phyloP scores from a whole-genome alignment of 225 moss, liverwort and hornwort genomes.

The Neckera pumila region DNA sequence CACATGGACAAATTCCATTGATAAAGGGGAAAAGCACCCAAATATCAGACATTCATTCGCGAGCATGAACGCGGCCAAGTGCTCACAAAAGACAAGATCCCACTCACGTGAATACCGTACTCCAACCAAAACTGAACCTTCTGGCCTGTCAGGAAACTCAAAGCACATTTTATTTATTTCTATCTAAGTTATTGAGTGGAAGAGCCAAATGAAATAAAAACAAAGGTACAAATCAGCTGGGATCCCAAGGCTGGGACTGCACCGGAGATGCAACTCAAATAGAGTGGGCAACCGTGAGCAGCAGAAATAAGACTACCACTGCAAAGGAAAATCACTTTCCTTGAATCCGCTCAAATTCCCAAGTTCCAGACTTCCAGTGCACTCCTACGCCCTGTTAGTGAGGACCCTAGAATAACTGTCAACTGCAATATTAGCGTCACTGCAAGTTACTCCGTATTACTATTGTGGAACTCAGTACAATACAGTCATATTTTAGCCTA shows the following conservation, averaged over 20 bases:
- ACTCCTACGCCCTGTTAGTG: not conserved
- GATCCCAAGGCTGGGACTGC: not conserved
- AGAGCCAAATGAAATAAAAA: not conserved
- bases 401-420: not conserved
- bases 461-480: too few relatives aligned
- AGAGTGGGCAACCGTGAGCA: too few relatives aligned
- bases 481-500: not conserved
- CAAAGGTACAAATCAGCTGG: not conserved
- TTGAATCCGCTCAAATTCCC: not conserved
- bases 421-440: not conserved
- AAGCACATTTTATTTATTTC: too few relatives aligned
- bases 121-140: not conserved
- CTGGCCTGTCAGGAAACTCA: not conserved
- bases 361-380: not conserved
- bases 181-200: too few relatives aligned
- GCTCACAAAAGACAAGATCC: not conserved
- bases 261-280: not conserved
- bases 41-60: not conserved
- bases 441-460: not conserved
- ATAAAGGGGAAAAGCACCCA: too few relatives aligned
- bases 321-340: not conserved
- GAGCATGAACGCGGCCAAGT: not conserved
- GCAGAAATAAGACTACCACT: not conserved
- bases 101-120: not conserved
- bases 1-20: too few relatives aligned